Conservation (phyloP, 2,329 filamentous ascomycete genomes). For the Curvularia sp. region DNA sequence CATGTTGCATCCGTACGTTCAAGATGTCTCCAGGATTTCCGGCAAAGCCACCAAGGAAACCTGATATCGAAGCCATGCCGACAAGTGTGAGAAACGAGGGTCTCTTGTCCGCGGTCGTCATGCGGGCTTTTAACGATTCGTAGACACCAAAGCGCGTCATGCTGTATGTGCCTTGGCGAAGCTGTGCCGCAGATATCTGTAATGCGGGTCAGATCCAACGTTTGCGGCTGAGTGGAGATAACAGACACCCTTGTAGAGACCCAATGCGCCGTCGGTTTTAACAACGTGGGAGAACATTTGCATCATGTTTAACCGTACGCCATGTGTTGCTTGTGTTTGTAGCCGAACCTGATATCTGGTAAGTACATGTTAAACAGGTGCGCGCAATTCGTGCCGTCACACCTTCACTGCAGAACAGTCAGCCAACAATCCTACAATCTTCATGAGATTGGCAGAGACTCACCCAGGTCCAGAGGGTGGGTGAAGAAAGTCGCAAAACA, state of each 20-base stretch:
- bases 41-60: constrained; percentile 85
- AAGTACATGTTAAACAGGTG: constrained; percentile 21
- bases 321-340: constrained; percentile 75
- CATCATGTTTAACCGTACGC: constrained; percentile 77
- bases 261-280: constrained; percentile 74
- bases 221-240: background rate
- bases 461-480: constrained; percentile 90
- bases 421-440: constrained; percentile 27
- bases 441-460: constrained; percentile 43
- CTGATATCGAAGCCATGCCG: constrained; percentile 80
- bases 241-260: constrained; percentile 82
- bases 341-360: constrained; percentile 71
- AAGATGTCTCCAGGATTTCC: constrained; percentile 96
- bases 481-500: constrained; percentile 91
- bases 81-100: constrained; percentile 80
- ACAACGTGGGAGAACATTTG: constrained; percentile 85
- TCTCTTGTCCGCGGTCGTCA: constrained; percentile 59
- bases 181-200: constrained; percentile 83
- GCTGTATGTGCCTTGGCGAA: constrained; percentile 92
- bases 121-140: constrained; percentile 82
- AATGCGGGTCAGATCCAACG: background rate
- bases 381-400: constrained; percentile 19
- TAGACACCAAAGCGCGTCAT: constrained; percentile 97
- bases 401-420: constrained; percentile 54
- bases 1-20: constrained; percentile 99